A percentile compares a stretch with the other conserved stretches of the same genome.
These are phyloP conservation scores for Bisporella sp. DNA, from an alignment of 2,329 filamentous ascomycete species.

Conservation along the genomic window DNA sequence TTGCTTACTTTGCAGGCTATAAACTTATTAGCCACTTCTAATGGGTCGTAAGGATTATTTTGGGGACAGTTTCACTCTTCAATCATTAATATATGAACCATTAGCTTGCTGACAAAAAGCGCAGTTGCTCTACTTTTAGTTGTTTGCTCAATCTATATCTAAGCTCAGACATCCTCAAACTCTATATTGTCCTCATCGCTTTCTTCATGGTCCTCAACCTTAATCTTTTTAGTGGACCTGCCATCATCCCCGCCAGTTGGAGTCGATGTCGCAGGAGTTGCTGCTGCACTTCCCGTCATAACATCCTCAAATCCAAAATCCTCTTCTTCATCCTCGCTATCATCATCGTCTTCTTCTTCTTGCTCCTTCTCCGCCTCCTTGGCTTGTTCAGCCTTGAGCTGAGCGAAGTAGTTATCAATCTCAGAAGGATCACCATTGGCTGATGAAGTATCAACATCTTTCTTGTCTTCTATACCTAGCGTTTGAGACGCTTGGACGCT, in stretches of 20 bases:
- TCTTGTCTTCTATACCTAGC: slow-evolving; percentile 33
- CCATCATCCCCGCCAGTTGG: slow-evolving; percentile 32
- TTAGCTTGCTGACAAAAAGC: too few species aligned
- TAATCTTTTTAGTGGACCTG: slow-evolving; percentile 51
- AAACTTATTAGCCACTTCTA: too few species aligned
- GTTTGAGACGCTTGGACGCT: slow-evolving; percentile 29
- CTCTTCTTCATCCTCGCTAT: slow-evolving; percentile 39
- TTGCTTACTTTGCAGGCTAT: too few species aligned
- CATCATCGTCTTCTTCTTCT: slow-evolving; percentile 44
- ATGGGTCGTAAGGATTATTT: too few species aligned
- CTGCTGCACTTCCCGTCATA: slow-evolving; percentile 19
- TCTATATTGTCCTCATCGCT: slow-evolving; percentile 46
- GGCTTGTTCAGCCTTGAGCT: slow-evolving; percentile 54
- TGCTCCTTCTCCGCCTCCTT: slow-evolving; percentile 40
- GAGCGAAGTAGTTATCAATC: slow-evolving; percentile 62
- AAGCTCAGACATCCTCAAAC: slow-evolving; percentile 47
- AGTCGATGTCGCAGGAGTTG: slow-evolving; percentile 25
- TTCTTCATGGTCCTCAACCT: slow-evolving; percentile 48
- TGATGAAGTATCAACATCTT: slow-evolving; percentile 30
- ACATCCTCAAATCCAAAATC: slow-evolving; percentile 42
- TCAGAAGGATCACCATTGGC: slow-evolving; percentile 47
- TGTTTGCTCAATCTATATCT: slow-evolving; percentile 1
- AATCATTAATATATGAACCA: too few species aligned
- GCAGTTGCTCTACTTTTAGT: too few species aligned
- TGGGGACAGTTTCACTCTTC: too few species aligned